Percentiles rank a stretch among this genome's conserved stretches.
Evolutionary conservation across 192 early-diverging fungal species (phyloP).

Genomic region (Jimgerdemannia flammicorona): DNA sequence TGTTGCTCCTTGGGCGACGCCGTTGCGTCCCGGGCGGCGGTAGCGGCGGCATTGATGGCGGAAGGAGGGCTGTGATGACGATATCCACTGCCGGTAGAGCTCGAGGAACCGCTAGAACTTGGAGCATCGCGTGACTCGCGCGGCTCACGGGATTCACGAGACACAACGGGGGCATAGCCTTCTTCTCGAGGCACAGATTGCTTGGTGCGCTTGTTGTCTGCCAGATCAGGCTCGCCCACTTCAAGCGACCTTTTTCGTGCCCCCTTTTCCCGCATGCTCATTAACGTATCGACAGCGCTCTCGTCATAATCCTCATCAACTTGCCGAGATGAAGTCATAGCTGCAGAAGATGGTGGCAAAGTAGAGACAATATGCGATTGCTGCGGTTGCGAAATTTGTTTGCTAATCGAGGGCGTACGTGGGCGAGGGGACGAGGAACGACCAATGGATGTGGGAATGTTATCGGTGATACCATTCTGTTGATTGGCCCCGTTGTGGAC

Average conservation of each 20-base stretch:
- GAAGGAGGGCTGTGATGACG: background rate
- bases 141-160: background rate
- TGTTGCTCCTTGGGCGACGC: background rate
- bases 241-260: constrained; percentile 17
- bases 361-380: background rate
- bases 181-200: background rate
- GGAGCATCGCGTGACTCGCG: background rate
- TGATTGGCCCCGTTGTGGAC: background rate
- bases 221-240: background rate
- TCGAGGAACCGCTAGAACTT: background rate
- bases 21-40: background rate
- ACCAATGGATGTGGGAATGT: background rate
- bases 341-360: background rate
- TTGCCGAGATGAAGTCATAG: background rate
- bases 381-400: background rate
- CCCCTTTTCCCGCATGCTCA: constrained; percentile 16
- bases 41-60: background rate
- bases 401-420: background rate
- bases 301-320: constrained; percentile 28
- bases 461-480: background rate
- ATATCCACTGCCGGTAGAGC: background rate
- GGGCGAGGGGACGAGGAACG: background rate
- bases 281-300: constrained; percentile 21
- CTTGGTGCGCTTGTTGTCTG: background rate
- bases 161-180: background rate